Base-by-base conservation (phyloP, 306 rosid species). In the Abrus precatorius region DNA sequence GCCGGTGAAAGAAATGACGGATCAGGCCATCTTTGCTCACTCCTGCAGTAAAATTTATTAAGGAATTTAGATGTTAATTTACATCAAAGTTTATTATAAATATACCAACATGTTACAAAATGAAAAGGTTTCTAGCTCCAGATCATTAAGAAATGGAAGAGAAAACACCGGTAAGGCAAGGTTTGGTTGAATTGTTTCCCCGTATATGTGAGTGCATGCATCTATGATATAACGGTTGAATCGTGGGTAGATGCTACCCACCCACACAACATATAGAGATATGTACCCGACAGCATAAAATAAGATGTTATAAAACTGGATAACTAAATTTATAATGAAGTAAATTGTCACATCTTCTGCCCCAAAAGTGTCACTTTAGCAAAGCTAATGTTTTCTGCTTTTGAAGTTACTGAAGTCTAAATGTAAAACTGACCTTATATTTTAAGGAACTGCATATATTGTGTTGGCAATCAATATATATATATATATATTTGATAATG, bases 1-100 rank as follows among this genome's bases (percentile, higher is more conserved):
- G 93, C 61, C 93, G 75, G 55, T 89, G 93, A 76, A 89, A 89
- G 89, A 87, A 89, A 79, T 89, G 93, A 2, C 93, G 76, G 82
- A 89, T 83, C 81, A 85, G 38, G 3, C 93, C 93, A 82, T 89
- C 93, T 77, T 78, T 89, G 78, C 91, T 30, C 1, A 89, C 91
- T 43, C 93, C 93, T 89, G 87, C 84, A 68, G 38, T 27, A 33
- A 32, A 61, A 45, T 66, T 48, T 45, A 43, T 66, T 1, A 27
- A n/a, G 36, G 3, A n/a, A 66, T 48, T 34, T 28, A 28, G 38
- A 34, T 44, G 28, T 54, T 65, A 48, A 3, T 20, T 55, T 29
- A 47, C 6, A 47, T 14, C 3, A 33, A 69, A 44, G 41, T 66
- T 54, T 11, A 66, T 33, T 3, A 68, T 14, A 44, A 55, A 29